These are phyloP conservation scores for Penicillium sumatraense DNA, from an alignment of 2,329 filamentous ascomycete species.

Conservation along the genomic window DNA sequence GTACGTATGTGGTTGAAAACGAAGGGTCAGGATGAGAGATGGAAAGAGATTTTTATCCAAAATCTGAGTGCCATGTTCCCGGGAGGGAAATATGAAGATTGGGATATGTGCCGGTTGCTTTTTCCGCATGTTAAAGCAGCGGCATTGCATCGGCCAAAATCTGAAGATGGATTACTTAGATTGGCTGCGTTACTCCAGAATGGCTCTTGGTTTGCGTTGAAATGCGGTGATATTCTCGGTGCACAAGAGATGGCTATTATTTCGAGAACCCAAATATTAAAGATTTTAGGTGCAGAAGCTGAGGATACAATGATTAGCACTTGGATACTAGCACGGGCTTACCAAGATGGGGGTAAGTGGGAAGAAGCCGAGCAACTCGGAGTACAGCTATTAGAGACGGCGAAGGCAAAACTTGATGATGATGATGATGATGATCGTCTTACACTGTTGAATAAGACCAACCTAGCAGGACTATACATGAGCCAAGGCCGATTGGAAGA, in stretches of 20 bases:
- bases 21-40: slow-evolving; percentile 25
- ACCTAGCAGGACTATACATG: background rate
- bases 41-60: slow-evolving; percentile 26
- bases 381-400: background rate
- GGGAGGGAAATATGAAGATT: slow-evolving; percentile 26
- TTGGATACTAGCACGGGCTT: background rate
- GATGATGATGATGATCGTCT: background rate
- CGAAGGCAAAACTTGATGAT: background rate
- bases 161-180: background rate
- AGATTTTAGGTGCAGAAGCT: background rate
- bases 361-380: background rate
- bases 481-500: background rate
- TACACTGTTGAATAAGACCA: background rate
- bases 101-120: slow-evolving; percentile 23
- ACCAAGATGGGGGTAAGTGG: background rate
- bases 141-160: slow-evolving; percentile 11
- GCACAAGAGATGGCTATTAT: background rate
- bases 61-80: slow-evolving; percentile 24
- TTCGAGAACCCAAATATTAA: background rate
- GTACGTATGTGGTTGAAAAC: slow-evolving; percentile 33
- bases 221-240: background rate
- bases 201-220: background rate
- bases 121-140: slow-evolving; percentile 30
- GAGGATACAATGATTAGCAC: background rate
- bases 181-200: background rate